Evolutionary conservation across 139 green algal species (phyloP).

Genomic region (Chlamydomonas urium): DNA sequence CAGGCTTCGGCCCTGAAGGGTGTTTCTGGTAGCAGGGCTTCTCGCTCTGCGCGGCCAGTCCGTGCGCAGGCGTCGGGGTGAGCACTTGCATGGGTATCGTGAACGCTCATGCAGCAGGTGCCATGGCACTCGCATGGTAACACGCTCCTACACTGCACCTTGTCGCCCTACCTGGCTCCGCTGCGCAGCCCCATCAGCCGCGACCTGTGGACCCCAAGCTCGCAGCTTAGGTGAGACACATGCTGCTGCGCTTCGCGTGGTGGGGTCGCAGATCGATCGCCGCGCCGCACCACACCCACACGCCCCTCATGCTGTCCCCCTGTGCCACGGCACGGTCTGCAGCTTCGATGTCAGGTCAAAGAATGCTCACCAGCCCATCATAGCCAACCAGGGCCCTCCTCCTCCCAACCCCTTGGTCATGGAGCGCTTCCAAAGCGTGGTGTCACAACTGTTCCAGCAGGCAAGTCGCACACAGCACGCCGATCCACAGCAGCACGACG

Average conservation of each 20-base stretch:
- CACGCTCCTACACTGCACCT: too few relatives aligned
- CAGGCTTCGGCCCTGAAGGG: too few relatives aligned
- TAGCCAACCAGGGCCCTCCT: conserved; percentile 44
- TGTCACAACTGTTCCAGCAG: conserved; percentile 96
- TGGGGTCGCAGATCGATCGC: not conserved
- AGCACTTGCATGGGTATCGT: too few relatives aligned
- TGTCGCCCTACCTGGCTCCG: not conserved
- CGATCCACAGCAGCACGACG: not conserved
- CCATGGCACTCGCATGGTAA: too few relatives aligned
- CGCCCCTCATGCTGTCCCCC: too few relatives aligned
- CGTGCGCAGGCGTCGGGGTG: too few relatives aligned
- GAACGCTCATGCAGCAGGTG: too few relatives aligned
- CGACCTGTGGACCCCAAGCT: not conserved
- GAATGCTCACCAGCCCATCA: conserved; percentile 32
- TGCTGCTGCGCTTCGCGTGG: not conserved
- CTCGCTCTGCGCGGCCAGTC: too few relatives aligned
- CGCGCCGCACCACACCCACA: not conserved
- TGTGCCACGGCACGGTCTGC: too few relatives aligned
- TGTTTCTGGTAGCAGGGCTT: too few relatives aligned
- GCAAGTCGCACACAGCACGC: too few relatives aligned
- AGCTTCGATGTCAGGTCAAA: conserved; percentile 40
- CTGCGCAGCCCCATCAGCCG: not conserved
- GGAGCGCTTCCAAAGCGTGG: conserved; percentile 95
- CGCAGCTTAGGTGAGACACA: not conserved
- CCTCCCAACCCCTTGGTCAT: conserved; percentile 86